Percentiles rank a stretch among this genome's conserved stretches.
Evolutionary conservation across 257 asterid species (phyloP).

Genomic region (Ocimum tenuiflorum): DNA sequence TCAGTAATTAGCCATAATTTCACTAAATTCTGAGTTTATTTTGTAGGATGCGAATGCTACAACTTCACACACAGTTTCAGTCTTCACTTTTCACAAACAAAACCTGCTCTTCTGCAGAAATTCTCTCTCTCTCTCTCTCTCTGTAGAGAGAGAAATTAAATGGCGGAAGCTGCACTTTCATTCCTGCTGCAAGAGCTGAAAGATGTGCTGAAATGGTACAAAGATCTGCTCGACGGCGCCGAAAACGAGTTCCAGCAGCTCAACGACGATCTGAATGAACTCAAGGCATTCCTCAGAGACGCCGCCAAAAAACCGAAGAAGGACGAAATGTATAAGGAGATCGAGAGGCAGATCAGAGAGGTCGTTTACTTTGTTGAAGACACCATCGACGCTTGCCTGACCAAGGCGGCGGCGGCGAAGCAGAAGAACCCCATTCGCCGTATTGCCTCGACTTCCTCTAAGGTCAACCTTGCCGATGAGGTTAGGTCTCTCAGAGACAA

Average conservation of each 20-base stretch:
- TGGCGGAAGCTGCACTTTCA: background rate
- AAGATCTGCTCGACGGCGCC: background rate
- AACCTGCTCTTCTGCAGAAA: too few species aligned
- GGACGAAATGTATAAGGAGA: background rate
- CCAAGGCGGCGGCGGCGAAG: background rate
- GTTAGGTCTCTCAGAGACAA: constrained; percentile 7
- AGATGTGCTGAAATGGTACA: background rate
- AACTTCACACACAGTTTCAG: too few species aligned
- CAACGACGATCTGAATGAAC: background rate
- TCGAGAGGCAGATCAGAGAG: constrained; percentile 20
- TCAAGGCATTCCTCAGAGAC: constrained; percentile 3
- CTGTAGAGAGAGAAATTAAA: too few species aligned
- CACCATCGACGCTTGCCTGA: constrained; percentile 21
- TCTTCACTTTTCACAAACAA: too few species aligned
- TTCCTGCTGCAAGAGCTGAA: constrained; percentile 10
- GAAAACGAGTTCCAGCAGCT: constrained; percentile 12
- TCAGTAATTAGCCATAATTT: too few species aligned
- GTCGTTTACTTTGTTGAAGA: constrained; percentile 24
- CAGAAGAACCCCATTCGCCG: background rate
- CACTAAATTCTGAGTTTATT: too few species aligned
- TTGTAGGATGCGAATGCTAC: too few species aligned
- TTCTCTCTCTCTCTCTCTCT: too few species aligned
- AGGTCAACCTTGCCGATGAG: background rate
- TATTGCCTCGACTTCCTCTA: background rate
- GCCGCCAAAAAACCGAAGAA: background rate